Percentiles rank a stretch among this genome's conserved stretches.
Evolutionary conservation across 2,329 filamentous ascomycete species (phyloP).

Genomic region (Penicillium sp.): DNA sequence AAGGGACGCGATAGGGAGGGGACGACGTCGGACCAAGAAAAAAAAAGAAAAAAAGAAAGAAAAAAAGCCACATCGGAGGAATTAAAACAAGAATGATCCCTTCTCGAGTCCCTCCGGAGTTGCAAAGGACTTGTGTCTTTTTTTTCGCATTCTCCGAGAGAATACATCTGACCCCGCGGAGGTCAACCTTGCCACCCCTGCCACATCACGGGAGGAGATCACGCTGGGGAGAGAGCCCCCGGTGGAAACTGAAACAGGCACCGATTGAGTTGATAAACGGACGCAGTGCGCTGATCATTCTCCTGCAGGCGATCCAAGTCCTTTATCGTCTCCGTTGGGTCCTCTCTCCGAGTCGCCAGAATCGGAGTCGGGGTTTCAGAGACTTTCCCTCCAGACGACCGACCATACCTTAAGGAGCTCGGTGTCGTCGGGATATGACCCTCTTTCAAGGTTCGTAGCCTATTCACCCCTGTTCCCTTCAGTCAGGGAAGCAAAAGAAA

Average conservation of each 20-base stretch:
- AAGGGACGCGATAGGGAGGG: not conserved
- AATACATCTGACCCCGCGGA: conserved; percentile 18
- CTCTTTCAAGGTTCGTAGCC: conserved; percentile 67
- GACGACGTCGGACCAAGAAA: not conserved
- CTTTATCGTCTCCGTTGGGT: conserved; percentile 39
- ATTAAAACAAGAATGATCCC: not conserved
- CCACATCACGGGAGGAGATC: conserved; percentile 17
- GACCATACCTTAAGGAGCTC: conserved; percentile 70
- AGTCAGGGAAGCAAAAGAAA: not conserved
- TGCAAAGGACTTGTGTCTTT: not conserved
- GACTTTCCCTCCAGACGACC: conserved; percentile 46
- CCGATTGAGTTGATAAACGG: conserved; percentile 12
- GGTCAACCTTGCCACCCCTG: conserved; percentile 5
- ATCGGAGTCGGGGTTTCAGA: conserved; percentile 44
- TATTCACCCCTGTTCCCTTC: not conserved
- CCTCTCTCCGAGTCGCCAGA: conserved; percentile 38
- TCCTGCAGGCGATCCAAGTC: conserved; percentile 39
- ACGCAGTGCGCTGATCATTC: conserved; percentile 19
- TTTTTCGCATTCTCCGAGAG: conserved; percentile 1
- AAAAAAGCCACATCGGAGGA: conserved; percentile 1
- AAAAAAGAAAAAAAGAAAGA: not conserved
- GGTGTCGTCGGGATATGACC: conserved; percentile 66
- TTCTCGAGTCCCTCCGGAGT: not conserved
- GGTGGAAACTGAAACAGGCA: conserved; percentile 13
- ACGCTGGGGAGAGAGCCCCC: conserved; percentile 10